Evolutionary conservation across 257 asterid genomes (phyloP), one percentile per base, ranked within the genome.

Genomic region (Nicotiana noctiflora): DNA sequence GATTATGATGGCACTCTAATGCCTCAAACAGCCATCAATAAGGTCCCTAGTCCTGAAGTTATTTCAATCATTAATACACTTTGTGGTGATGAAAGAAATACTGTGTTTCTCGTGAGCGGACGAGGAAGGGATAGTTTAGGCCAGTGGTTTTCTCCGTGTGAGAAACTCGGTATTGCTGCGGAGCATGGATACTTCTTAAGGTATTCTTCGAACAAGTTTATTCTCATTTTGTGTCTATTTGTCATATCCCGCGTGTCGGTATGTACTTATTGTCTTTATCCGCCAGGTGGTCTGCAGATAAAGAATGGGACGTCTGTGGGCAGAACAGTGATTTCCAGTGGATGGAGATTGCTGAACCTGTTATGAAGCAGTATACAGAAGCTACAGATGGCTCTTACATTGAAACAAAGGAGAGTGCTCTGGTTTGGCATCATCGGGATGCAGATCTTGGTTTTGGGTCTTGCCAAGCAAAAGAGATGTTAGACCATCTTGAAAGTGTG

Each of bases 371-470:
- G 75, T 88, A 88, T 76, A 86, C 91, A 19, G 91, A 88, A 88
- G 76, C 91, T 75, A 88, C 91, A 17, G 91, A 88, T 74, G 91
- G 91, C 6, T 88, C 91, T 34, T 86, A 51, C 21, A 84, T 88
- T 49, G 91, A 88, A 82, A 82, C 65, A 15, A 88, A 88, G 79
- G 91, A 86, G 79, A 88, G 91, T 65, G 91, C 91, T 21, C 68
- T 86, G 70, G 91, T 88, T 57, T 88, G 91, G 91, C 89, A 88
- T 68, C 84, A 86, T 83, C 80, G 83, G 59, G 91, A 88, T 79
- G 91, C 91, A 23, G 91, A 88, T 84, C 85, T 84, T 37, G 88
- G 84, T 55, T 88, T 88, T 81, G 91, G 91, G 66, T 88, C 91
- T 44, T 79, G 89, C 81, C 91, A 88, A 76, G 87, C 91, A 6